A percentile compares a stretch with the other conserved stretches of the same genome.
phyloP scores from a whole-genome alignment of 805 yeast species.

The Sugiyamaella mastotermitis region DNA sequence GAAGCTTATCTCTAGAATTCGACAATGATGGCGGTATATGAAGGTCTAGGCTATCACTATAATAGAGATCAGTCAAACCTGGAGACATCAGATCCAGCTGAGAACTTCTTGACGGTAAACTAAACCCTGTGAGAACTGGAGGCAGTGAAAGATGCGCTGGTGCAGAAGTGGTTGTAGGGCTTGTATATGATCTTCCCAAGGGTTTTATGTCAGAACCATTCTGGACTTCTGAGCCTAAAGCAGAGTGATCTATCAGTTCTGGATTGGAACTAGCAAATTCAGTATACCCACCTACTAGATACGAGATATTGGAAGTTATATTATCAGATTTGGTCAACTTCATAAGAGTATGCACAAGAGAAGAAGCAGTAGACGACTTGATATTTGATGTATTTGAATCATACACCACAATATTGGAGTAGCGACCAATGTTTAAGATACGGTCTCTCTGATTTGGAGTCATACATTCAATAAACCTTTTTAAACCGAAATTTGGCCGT shows the following conservation, averaged over 20 bases:
- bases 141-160: conserved; percentile 6
- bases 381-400: conserved; percentile 33
- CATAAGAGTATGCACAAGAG: conserved; percentile 23
- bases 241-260: neutral
- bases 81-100: neutral
- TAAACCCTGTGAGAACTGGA: conserved; percentile 26
- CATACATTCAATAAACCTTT: conserved; percentile 32
- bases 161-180: too few species aligned
- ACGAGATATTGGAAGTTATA: conserved; percentile 19
- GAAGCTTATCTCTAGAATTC: conserved; percentile 32
- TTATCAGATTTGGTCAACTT: conserved; percentile 25
- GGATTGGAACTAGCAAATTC: neutral
- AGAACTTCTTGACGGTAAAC: conserved; percentile 17
- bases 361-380: conserved; percentile 14
- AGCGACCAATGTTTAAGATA: conserved; percentile 21
- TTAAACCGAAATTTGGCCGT: conserved; percentile 63
- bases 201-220: too few species aligned
- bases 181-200: too few species aligned
- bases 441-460: conserved; percentile 26
- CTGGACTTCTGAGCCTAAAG: neutral
- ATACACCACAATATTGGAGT: conserved; percentile 39
- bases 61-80: too few species aligned
- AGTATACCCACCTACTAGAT: conserved; percentile 24
- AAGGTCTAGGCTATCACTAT: too few species aligned
- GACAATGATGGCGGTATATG: too few species aligned